phyloP scores from a whole-genome alignment of 257 asterid genomes.

The Solanum peruvianum region DNA sequence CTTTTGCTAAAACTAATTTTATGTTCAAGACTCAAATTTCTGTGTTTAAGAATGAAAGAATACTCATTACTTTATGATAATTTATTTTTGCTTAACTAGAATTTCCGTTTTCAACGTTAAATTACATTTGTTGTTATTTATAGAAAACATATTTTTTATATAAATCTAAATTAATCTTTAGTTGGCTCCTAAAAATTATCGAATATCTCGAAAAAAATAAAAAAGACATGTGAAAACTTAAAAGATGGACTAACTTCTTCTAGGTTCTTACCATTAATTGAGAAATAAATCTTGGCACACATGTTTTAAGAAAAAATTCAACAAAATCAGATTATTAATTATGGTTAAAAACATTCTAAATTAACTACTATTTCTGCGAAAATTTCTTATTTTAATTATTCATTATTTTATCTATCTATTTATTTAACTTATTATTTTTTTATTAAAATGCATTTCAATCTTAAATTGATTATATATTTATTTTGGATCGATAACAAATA shows the following conservation, averaged over 20 bases:
- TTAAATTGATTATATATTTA: neutral
- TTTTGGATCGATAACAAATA: neutral
- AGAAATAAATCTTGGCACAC: neutral
- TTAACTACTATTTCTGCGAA: neutral
- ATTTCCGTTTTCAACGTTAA: fast-evolving
- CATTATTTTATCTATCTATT: neutral
- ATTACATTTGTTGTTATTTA: neutral
- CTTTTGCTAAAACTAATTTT: neutral
- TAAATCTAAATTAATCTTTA: neutral
- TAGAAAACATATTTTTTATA: neutral
- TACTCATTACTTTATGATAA: neutral
- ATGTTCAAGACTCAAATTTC: neutral
- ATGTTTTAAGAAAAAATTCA: neutral
- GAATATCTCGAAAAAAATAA: neutral
- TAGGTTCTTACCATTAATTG: neutral
- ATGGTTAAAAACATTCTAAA: neutral
- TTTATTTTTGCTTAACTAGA: neutral
- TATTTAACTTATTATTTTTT: neutral
- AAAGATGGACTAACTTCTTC: neutral
- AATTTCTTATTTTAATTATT: neutral
- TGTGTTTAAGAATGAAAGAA: neutral
- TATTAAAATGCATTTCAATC: neutral
- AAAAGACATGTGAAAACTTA: neutral
- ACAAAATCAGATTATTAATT: neutral
- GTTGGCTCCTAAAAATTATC: neutral